A percentile compares a stretch with the other conserved stretches of the same genome.
Conservation (phyloP, 2,329 filamentous ascomycete species). For the Fusarium gaditjirri region DNA sequence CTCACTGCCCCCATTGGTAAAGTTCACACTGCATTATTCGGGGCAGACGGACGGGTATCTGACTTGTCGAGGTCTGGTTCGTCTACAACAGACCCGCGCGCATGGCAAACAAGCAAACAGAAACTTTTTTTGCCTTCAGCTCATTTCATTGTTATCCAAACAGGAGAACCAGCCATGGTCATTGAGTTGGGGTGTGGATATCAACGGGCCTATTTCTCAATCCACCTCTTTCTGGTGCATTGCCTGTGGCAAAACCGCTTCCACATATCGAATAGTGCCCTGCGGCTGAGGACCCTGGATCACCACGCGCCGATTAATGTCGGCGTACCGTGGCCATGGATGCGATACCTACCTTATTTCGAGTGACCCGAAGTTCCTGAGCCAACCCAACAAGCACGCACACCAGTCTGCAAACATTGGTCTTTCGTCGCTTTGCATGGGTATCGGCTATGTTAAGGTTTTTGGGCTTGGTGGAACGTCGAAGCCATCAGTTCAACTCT, state of each 20-base stretch:
- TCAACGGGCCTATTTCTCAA: neutral
- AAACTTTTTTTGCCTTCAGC: neutral
- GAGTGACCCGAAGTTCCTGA: neutral
- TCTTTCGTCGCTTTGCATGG: neutral
- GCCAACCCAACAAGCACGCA: constrained; percentile 6
- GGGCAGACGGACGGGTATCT: neutral
- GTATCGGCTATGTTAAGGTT: constrained; percentile 5
- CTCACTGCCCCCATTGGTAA: neutral
- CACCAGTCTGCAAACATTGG: neutral
- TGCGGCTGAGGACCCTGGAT: constrained; percentile 24
- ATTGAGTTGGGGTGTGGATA: neutral
- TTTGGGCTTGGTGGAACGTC: neutral
- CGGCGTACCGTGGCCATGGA: constrained; percentile 10
- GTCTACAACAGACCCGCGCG: neutral
- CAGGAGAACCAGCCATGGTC: neutral
- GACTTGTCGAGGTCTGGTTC: neutral
- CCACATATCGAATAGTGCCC: constrained; percentile 9
- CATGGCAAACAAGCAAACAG: neutral
- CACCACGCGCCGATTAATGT: constrained; percentile 6
- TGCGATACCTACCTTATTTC: neutral
- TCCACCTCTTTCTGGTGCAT: neutral
- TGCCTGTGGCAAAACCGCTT: constrained; percentile 23
- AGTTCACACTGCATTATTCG: neutral
- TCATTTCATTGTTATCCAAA: neutral
- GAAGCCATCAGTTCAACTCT: constrained; percentile 1